Base-by-base conservation (phyloP, 768 basidiomycete genomes). In the Panus rudis region DNA sequence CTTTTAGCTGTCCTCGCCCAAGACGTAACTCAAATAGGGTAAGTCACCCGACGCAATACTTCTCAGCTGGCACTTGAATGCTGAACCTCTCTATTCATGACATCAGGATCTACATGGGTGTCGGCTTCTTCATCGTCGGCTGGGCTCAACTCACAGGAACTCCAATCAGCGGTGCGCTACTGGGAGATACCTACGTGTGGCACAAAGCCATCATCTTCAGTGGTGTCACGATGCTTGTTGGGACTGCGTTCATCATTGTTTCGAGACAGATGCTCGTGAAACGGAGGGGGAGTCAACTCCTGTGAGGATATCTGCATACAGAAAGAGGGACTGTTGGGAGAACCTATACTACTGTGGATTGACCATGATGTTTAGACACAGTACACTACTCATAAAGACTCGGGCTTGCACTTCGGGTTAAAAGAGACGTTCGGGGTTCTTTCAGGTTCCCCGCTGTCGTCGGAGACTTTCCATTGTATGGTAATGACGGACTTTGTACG, bases 101-200 rank as follows among this genome's bases (percentile, higher is more conserved):
- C 21, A 16, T 17, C 23, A 58, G 60, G 3, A 34, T 52, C 19
- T 50, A 58, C 4, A 47, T 58, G 22, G 61, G 60, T 20, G 17
- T 59, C 31, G 50, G 47, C 0, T 58, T 48, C 26, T 42, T 43
- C 37, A 11, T 60, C 37, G 23, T 38, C 22, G 37, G 39, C 4
- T 46, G 59, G 25, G 49, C 46, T 10, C 24, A 47, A 4, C 48
- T 62, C 13, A 52, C 45, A 2, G 59, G 59, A 13, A 50, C 49
- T 6, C 60, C 61, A 4, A 61, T 61, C 31, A 34, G 32, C 19
- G 61, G 61, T 13, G 48, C 48, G 11, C 44, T 58, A 11, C 40
- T 56, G 11, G 46, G 41, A 16, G 21, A 27, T 4, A 37, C 28
- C 4, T 37, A 43, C 37, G n/a, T n/a, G n/a, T 56, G 57, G 55